phyloP scores from a whole-genome alignment of 2,329 filamentous ascomycete species.

The Fusarium dimerum region DNA sequence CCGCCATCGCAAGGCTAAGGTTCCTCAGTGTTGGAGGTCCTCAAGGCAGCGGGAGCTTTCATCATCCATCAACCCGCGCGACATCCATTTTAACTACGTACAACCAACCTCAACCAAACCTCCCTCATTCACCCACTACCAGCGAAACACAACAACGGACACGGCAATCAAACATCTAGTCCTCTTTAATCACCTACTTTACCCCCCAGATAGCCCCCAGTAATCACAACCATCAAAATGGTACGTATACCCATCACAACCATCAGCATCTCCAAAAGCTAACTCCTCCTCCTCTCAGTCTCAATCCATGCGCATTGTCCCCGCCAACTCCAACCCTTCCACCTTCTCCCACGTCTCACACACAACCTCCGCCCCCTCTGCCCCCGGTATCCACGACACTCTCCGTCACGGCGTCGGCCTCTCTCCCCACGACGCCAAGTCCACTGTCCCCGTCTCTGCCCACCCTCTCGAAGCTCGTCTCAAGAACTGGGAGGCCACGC shows the following conservation, averaged over 20 bases:
- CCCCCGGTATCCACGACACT: slow-evolving; percentile 89
- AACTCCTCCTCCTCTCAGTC: slow-evolving; percentile 24
- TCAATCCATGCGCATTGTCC: slow-evolving; percentile 88
- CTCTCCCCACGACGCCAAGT: slow-evolving; percentile 50
- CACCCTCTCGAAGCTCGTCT: slow-evolving; percentile 94
- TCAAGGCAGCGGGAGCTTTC: slow-evolving; percentile 23
- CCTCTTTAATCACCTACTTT: not conserved
- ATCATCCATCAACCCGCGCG: slow-evolving; percentile 17
- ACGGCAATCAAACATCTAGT: too few relatives aligned
- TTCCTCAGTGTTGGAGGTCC: not conserved
- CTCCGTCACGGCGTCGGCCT: slow-evolving; percentile 81
- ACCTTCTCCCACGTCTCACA: slow-evolving; percentile 64
- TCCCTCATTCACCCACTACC: not conserved
- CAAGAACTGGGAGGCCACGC: slow-evolving; percentile 84
- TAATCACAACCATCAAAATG: slow-evolving; percentile 44
- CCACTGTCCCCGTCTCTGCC: slow-evolving; percentile 53
- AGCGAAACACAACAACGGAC: not conserved
- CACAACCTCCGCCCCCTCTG: slow-evolving; percentile 78
- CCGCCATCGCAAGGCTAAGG: slow-evolving; percentile 23
- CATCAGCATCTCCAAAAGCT: slow-evolving; percentile 10
- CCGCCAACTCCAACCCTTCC: slow-evolving; percentile 65
- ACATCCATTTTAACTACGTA: not conserved
- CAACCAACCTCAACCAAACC: slow-evolving; percentile 6
- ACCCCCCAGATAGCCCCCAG: not conserved
- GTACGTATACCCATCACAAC: slow-evolving; percentile 38